phyloP scores from a whole-genome alignment of 73 alveolate genomes.

The Paramecium tetraurelia region DNA sequence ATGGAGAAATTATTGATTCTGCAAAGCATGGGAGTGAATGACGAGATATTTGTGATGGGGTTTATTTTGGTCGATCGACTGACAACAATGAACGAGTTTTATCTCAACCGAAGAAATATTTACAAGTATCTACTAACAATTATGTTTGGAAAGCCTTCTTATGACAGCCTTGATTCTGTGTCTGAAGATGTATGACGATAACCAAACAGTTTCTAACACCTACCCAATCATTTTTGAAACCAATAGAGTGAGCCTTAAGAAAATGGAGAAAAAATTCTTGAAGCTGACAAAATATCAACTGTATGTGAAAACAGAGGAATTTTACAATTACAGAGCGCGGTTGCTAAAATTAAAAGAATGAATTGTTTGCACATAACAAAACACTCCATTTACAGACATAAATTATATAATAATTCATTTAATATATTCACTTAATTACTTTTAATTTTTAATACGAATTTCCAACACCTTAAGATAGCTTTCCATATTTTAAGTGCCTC shows the following conservation, averaged over 20 bases:
- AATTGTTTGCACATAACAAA: neutral
- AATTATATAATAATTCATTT: neutral
- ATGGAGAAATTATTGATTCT: neutral
- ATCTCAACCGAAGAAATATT: neutral
- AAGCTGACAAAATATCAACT: neutral
- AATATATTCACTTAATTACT: neutral
- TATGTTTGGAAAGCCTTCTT: neutral
- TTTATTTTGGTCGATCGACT: neutral
- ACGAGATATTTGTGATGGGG: neutral
- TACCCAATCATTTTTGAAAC: conserved; percentile 1
- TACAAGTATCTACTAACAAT: neutral
- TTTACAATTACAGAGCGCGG: neutral
- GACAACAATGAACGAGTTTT: neutral
- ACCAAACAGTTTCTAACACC: neutral
- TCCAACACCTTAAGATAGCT: neutral
- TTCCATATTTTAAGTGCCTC: conserved; percentile 1
- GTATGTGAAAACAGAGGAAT: neutral
- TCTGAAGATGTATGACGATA: neutral
- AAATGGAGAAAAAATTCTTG: neutral
- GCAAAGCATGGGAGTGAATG: neutral
- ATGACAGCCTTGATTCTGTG: neutral
- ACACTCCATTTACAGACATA: neutral
- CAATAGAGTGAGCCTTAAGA: neutral
- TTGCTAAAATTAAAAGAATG: neutral
- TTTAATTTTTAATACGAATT: neutral